These are phyloP conservation scores for Aspergillus affinis DNA, from an alignment of 495 filamentous ascomycete species.

Conservation along the genomic window DNA sequence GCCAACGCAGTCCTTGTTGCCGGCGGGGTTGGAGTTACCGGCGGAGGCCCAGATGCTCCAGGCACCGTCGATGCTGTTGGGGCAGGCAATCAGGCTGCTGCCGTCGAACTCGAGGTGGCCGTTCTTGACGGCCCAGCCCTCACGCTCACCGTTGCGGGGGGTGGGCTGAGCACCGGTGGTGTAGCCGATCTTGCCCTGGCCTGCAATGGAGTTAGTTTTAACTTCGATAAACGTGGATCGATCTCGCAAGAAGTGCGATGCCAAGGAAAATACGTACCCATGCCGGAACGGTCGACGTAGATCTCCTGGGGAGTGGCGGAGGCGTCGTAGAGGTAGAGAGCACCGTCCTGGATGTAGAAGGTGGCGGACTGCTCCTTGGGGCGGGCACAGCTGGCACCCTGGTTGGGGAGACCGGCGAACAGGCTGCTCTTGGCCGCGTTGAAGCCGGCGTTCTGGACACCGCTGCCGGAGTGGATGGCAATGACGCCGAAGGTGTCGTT, in stretches of 20 bases:
- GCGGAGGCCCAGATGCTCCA: slow-evolving; percentile 49
- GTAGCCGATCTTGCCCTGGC: slow-evolving; percentile 52
- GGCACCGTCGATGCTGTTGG: slow-evolving; percentile 45
- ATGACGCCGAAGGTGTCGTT: slow-evolving; percentile 42
- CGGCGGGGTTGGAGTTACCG: slow-evolving; percentile 43
- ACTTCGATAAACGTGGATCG: not conserved
- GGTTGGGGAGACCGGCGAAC: slow-evolving; percentile 38
- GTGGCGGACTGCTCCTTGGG: slow-evolving; percentile 39
- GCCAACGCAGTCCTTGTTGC: slow-evolving; percentile 44
- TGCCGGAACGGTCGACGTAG: slow-evolving; percentile 54
- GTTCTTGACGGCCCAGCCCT: slow-evolving; percentile 41
- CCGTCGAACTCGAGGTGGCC: slow-evolving; percentile 46
- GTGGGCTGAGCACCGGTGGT: slow-evolving; percentile 38
- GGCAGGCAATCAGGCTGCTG: slow-evolving; percentile 47
- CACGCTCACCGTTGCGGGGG: slow-evolving; percentile 42
- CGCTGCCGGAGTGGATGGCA: slow-evolving; percentile 46
- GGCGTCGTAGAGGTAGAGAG: slow-evolving; percentile 45
- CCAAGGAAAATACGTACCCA: slow-evolving; percentile 32
- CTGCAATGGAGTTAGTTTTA: slow-evolving; percentile 23
- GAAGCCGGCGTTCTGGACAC: slow-evolving; percentile 42
- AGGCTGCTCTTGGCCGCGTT: slow-evolving; percentile 44
- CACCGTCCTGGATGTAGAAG: slow-evolving; percentile 48
- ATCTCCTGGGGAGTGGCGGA: slow-evolving; percentile 45
- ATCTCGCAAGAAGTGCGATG: not conserved
- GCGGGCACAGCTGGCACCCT: slow-evolving; percentile 47